Percentiles rank a stretch among this genome's conserved stretches.
phyloP scores from a whole-genome alignment of 1,284 basidiomycete genomes.

The Sutorius eximius region DNA sequence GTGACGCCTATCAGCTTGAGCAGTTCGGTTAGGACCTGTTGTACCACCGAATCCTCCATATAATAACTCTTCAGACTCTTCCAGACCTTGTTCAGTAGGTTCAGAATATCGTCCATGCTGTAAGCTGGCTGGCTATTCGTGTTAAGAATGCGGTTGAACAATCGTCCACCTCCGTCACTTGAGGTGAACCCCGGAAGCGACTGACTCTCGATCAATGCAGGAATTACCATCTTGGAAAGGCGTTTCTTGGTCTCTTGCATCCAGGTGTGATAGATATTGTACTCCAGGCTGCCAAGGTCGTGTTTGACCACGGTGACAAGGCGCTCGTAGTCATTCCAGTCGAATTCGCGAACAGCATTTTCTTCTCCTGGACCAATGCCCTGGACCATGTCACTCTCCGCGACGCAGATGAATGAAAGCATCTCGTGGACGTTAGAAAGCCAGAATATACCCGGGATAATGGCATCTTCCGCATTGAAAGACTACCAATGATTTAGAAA shows the following conservation, averaged over 20 bases:
- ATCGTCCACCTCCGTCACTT: conserved; percentile 86
- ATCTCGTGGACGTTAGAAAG: conserved; percentile 99
- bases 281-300: conserved; percentile 97
- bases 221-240: conserved; percentile 97
- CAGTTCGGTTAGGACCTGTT: conserved; percentile 95
- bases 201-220: conserved; percentile 96
- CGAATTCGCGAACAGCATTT: conserved; percentile 86
- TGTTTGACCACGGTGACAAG: conserved; percentile 98
- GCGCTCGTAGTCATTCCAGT: conserved; percentile 97
- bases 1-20: conserved; percentile 96
- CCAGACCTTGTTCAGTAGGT: conserved; percentile 97
- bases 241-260: conserved; percentile 99
- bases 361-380: conserved; percentile 97
- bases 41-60: conserved; percentile 96
- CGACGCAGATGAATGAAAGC: conserved; percentile 97
- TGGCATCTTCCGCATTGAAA: conserved; percentile 92
- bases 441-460: conserved; percentile 98
- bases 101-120: conserved; percentile 98
- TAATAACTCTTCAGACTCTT: conserved; percentile 99
- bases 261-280: conserved; percentile 99
- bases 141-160: conserved; percentile 93
- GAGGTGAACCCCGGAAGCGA: conserved; percentile 98
- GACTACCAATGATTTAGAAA: conserved; percentile 48
- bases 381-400: conserved; percentile 97
- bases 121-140: conserved; percentile 86